Percentiles rank a stretch among this genome's conserved stretches.
Conservation (phyloP, 345 rosid genomes). For the Salix exigua region DNA sequence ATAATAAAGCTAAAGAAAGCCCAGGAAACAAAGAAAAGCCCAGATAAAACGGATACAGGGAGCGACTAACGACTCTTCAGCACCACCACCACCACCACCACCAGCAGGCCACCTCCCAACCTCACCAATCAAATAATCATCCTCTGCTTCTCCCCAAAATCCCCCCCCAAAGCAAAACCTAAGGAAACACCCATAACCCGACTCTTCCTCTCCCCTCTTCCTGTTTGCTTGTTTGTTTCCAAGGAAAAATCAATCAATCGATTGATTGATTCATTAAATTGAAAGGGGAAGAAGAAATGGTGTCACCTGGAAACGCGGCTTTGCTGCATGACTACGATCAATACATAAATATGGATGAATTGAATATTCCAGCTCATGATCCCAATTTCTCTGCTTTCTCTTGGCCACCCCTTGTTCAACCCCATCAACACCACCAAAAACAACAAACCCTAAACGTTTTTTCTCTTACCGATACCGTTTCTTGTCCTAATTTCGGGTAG, state of each 20-base stretch:
- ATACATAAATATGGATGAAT: conserved; percentile 44
- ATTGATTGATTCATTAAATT: background rate
- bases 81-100: background rate
- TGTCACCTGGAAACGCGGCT: conserved; percentile 57
- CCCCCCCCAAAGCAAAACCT: background rate
- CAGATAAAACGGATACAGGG: background rate
- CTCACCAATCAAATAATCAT: background rate
- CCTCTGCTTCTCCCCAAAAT: background rate
- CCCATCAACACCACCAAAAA: conserved; percentile 23
- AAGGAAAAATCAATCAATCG: background rate
- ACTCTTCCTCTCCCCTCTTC: background rate
- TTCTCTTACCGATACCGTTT: background rate
- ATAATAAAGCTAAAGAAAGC: no score
- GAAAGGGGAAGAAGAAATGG: conserved; percentile 9
- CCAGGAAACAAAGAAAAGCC: no score
- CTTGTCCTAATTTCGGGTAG: conserved; percentile 66
- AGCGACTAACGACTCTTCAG: background rate
- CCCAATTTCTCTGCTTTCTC: conserved; percentile 58
- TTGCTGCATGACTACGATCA: conserved; percentile 25
- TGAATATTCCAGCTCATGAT: conserved; percentile 46
- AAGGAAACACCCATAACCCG: background rate
- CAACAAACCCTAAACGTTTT: conserved; percentile 41
- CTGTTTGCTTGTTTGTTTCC: background rate
- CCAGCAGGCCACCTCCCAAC: background rate
- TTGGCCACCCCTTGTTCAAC: conserved; percentile 44